These are phyloP conservation scores for Podila epigama DNA, from an alignment of 192 early-diverging fungal species.

Conservation along the genomic window DNA sequence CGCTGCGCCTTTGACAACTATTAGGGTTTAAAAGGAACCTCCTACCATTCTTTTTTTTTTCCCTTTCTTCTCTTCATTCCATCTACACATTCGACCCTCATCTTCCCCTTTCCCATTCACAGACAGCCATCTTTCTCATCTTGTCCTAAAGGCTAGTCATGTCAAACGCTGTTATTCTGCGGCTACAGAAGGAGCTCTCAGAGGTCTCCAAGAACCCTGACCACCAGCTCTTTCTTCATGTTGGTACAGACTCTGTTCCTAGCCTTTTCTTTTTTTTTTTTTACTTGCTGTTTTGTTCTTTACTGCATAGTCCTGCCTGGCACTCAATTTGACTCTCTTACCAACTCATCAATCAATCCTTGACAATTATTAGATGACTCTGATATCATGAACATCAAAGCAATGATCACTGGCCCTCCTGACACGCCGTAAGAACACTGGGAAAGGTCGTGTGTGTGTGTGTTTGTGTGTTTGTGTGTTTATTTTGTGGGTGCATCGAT, in stretches of 20 bases:
- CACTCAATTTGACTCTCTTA: neutral
- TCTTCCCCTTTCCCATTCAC: neutral
- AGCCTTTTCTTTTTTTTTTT: neutral
- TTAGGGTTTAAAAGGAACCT: too few relatives aligned
- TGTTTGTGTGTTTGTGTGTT: neutral
- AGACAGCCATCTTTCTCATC: neutral
- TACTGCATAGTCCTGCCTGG: too few relatives aligned
- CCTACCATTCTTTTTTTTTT: neutral
- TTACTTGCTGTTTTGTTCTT: too few relatives aligned
- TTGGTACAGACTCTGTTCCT: constrained; percentile 16
- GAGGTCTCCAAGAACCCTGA: constrained; percentile 47
- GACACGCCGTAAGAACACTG: constrained; percentile 61
- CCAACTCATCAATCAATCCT: neutral
- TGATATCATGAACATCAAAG: constrained; percentile 70
- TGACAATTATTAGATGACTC: constrained; percentile 47
- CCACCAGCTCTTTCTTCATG: constrained; percentile 43
- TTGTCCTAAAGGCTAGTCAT: constrained; percentile 3
- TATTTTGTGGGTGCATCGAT: neutral
- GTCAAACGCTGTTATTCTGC: constrained; percentile 47
- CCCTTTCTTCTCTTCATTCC: neutral
- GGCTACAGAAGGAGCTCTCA: constrained; percentile 43
- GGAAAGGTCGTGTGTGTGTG: neutral
- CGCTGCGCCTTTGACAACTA: too few relatives aligned
- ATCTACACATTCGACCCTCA: neutral
- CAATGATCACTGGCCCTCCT: constrained; percentile 66